Percentiles rank a stretch among this genome's conserved stretches.
Evolutionary conservation across 805 yeast genomes (phyloP).

Genomic region (Candida chauliodis): DNA sequence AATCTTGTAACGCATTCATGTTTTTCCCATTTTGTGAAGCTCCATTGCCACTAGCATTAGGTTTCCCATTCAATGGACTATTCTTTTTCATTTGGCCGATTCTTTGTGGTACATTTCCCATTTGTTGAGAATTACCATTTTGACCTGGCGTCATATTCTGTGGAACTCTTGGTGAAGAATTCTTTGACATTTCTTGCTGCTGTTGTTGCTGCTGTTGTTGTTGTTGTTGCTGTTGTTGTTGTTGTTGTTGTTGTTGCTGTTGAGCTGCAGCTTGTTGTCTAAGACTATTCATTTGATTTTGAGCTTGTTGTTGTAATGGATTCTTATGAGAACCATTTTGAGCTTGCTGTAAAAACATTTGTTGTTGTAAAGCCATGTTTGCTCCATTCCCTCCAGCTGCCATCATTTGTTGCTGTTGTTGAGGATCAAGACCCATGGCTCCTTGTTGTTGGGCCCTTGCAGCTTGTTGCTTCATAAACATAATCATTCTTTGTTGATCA

Average conservation of each 20-base stretch:
- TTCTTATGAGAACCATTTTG: constrained; percentile 15
- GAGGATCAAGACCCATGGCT: constrained; percentile 13
- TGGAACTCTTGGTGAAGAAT: constrained; percentile 7
- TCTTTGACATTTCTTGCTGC: constrained; percentile 9
- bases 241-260: constrained; percentile 22
- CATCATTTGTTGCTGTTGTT: constrained; percentile 17
- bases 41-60: constrained; percentile 2
- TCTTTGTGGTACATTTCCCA: neutral
- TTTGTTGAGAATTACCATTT: constrained; percentile 2
- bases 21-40: constrained; percentile 20
- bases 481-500: constrained; percentile 10
- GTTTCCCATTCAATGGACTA: constrained; percentile 2
- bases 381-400: constrained; percentile 8
- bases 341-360: constrained; percentile 24
- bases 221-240: constrained; percentile 14
- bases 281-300: constrained; percentile 47
- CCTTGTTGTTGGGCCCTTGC: constrained; percentile 7
- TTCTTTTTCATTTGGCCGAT: neutral
- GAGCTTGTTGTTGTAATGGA: constrained; percentile 44
- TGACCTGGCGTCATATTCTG: constrained; percentile 1
- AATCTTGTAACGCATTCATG: constrained; percentile 68
- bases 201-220: constrained; percentile 25
- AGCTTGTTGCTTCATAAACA: constrained; percentile 9
- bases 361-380: constrained; percentile 24
- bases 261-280: constrained; percentile 42